Evolutionary conservation across 306 rosid species (phyloP).

Genomic region (Mimosa pudica): DNA sequence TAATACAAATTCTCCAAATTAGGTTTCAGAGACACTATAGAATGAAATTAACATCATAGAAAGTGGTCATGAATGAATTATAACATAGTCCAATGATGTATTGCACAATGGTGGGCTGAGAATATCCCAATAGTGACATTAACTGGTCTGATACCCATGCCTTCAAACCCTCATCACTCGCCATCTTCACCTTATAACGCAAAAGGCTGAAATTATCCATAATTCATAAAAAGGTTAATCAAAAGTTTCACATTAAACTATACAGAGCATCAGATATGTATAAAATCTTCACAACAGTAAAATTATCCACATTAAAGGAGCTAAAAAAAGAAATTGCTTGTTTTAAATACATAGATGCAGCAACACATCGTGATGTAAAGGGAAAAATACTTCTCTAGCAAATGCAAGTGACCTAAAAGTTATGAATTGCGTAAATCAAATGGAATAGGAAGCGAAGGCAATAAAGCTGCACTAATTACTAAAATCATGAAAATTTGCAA

Average conservation of each 20-base stretch:
- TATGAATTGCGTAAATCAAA: not conserved
- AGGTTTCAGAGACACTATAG: slow-evolving; percentile 8
- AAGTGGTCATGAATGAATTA: slow-evolving; percentile 38
- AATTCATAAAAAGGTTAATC: slow-evolving; percentile 15
- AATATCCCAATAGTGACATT: slow-evolving; percentile 75
- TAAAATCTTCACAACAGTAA: not conserved
- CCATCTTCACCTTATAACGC: slow-evolving; percentile 49
- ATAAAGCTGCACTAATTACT: not conserved
- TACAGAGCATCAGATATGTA: slow-evolving; percentile 6
- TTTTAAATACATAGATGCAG: not conserved
- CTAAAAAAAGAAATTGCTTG: not conserved
- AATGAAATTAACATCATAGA: not conserved
- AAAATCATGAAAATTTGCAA: not conserved
- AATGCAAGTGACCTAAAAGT: not conserved
- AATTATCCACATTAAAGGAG: not conserved
- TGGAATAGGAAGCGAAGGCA: not conserved
- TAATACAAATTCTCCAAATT: slow-evolving; percentile 19
- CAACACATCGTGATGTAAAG: not conserved
- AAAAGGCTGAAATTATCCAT: not conserved
- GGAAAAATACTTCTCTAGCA: not conserved
- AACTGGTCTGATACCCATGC: slow-evolving; percentile 85
- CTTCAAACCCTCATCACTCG: slow-evolving; percentile 58
- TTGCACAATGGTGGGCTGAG: slow-evolving; percentile 70
- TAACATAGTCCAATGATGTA: slow-evolving; percentile 72
- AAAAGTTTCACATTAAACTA: slow-evolving; percentile 17